These are phyloP conservation scores for Calonectria pseudoreteaudii DNA, from an alignment of 2,329 filamentous ascomycete species.

Conservation along the genomic window DNA sequence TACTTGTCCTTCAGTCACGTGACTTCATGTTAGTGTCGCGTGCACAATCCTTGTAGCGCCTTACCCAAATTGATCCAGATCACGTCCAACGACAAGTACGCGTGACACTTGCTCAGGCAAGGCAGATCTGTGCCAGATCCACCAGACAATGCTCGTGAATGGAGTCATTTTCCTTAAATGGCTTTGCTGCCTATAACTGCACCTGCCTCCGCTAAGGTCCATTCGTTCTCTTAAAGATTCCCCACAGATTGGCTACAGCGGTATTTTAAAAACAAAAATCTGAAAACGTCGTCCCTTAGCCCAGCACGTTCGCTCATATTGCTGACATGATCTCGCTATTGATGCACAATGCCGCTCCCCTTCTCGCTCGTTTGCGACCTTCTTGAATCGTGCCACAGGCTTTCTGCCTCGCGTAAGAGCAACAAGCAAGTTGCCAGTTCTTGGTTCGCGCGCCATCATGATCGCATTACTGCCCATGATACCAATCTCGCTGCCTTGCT, in stretches of 20 bases:
- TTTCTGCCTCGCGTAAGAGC: slow-evolving; percentile 48
- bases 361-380: slow-evolving; percentile 82
- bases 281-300: slow-evolving; percentile 1
- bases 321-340: slow-evolving; percentile 20
- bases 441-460: slow-evolving; percentile 78
- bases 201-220: neutral
- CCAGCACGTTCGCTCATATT: neutral
- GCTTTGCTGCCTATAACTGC: slow-evolving; percentile 26
- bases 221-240: neutral
- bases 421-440: slow-evolving; percentile 57
- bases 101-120: neutral
- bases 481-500: slow-evolving; percentile 74
- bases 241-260: neutral
- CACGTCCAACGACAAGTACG: slow-evolving; percentile 15
- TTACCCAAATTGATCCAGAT: slow-evolving; percentile 1
- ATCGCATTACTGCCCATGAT: slow-evolving; percentile 65
- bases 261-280: neutral
- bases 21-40: slow-evolving; percentile 47
- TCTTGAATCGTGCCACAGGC: slow-evolving; percentile 73
- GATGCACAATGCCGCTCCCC: slow-evolving; percentile 67
- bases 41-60: slow-evolving; percentile 18
- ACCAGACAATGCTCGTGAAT: slow-evolving; percentile 10
- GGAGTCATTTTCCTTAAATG: slow-evolving; percentile 6
- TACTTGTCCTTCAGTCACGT: slow-evolving; percentile 40
- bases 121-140: slow-evolving; percentile 4